phyloP scores from a whole-genome alignment of 805 yeast species.

The Zygoascus biomembranicola region DNA sequence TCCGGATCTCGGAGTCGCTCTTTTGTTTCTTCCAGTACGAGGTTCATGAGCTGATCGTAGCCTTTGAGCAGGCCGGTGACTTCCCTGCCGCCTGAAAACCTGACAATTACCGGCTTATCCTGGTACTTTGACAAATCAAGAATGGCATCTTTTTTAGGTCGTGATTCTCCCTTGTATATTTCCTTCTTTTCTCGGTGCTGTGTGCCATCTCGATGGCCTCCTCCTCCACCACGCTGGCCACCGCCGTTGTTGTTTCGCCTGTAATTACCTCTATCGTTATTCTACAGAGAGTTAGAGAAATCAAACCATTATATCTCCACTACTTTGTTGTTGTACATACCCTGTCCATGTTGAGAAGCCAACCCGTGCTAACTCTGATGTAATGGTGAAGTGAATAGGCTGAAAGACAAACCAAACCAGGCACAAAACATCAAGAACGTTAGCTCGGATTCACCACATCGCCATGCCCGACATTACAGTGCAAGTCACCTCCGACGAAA shows the following conservation, averaged over 20 bases:
- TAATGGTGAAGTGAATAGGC: too few relatives aligned
- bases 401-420: too few relatives aligned
- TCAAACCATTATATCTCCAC: not conserved
- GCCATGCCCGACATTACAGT: not conserved
- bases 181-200: slow-evolving; percentile 12
- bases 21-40: slow-evolving; percentile 51
- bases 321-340: not conserved
- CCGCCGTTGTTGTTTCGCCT: not conserved
- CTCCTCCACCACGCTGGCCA: not conserved
- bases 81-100: slow-evolving; percentile 79
- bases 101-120: slow-evolving; percentile 65
- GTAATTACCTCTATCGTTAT: not conserved
- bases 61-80: slow-evolving; percentile 80
- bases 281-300: not conserved
- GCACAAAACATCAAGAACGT: too few relatives aligned
- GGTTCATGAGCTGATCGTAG: slow-evolving; percentile 91
- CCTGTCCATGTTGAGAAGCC: not conserved
- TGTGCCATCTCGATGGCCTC: slow-evolving; percentile 8
- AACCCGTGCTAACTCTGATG: too few relatives aligned
- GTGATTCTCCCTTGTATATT: slow-evolving; percentile 18
- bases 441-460: not conserved
- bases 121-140: slow-evolving; percentile 69
- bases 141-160: slow-evolving; percentile 85
- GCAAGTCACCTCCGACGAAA: slow-evolving; percentile 52
- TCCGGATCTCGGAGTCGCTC: slow-evolving; percentile 66